Conservation (phyloP, 2,329 filamentous ascomycete genomes). For the Podosphaera aphanis region DNA sequence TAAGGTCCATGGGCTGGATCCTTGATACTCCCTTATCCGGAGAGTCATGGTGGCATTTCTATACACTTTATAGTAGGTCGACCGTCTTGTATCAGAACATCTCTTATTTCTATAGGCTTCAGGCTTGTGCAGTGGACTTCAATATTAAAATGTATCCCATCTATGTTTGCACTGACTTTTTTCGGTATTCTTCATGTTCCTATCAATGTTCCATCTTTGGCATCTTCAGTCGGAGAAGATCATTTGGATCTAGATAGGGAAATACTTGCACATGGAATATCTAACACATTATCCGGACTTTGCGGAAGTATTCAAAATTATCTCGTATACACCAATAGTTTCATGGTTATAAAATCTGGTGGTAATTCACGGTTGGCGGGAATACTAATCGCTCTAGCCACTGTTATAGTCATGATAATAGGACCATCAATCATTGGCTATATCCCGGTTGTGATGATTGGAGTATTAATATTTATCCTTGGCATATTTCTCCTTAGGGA, state of each 20-base stretch:
- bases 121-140: slow-evolving; percentile 62
- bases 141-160: slow-evolving; percentile 61
- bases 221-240: slow-evolving; percentile 75
- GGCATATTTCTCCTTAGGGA: slow-evolving; percentile 82
- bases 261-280: slow-evolving; percentile 75
- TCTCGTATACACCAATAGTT: slow-evolving; percentile 87
- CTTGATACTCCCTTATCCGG: slow-evolving; percentile 63
- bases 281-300: slow-evolving; percentile 72
- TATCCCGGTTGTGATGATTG: slow-evolving; percentile 93
- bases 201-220: slow-evolving; percentile 88
- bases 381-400: slow-evolving; percentile 58
- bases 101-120: slow-evolving; percentile 34
- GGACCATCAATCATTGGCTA: slow-evolving; percentile 77
- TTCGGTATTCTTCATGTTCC: slow-evolving; percentile 93
- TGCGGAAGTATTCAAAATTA: slow-evolving; percentile 89
- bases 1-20: slow-evolving; percentile 67
- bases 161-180: slow-evolving; percentile 92
- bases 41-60: slow-evolving; percentile 96
- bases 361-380: slow-evolving; percentile 73
- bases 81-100: slow-evolving; percentile 7
- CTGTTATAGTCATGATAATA: slow-evolving; percentile 59
- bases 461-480: slow-evolving; percentile 79
- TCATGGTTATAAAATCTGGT: slow-evolving; percentile 88
- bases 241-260: slow-evolving; percentile 80
- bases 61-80: slow-evolving; percentile 67